Evolutionary conservation across 257 asterid species (phyloP).

Genomic region (Catharanthus roseus): DNA sequence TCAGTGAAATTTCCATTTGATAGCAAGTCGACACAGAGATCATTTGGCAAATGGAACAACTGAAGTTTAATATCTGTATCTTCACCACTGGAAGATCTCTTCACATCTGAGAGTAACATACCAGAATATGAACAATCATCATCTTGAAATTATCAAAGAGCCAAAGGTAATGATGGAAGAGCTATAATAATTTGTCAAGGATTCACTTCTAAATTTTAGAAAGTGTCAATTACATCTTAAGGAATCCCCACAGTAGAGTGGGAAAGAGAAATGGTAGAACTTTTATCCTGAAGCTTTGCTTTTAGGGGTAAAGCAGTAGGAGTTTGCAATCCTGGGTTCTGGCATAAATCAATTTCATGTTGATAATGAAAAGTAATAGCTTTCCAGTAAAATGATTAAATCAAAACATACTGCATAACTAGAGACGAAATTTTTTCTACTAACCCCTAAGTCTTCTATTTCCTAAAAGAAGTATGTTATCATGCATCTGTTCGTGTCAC

Average conservation of each 20-base stretch:
- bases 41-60: conserved; percentile 34
- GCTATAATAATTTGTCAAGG: background rate
- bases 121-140: background rate
- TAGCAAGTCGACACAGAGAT: conserved; percentile 29
- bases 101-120: conserved; percentile 35
- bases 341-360: background rate
- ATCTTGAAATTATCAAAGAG: background rate
- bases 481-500: background rate
- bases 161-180: background rate
- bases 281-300: background rate
- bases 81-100: conserved; percentile 24
- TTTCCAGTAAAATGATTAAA: background rate
- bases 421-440: too few relatives aligned
- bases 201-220: background rate
- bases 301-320: background rate
- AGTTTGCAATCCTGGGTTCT: background rate
- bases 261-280: background rate
- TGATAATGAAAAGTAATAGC: background rate
- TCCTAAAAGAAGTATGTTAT: background rate
- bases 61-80: conserved; percentile 29
- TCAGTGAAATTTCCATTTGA: conserved; percentile 40
- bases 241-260: background rate
- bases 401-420: background rate
- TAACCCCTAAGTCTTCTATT: background rate
- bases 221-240: background rate